These are phyloP conservation scores for Knoxia roxburghii DNA, from an alignment of 257 asterid genomes.

Conservation along the genomic window DNA sequence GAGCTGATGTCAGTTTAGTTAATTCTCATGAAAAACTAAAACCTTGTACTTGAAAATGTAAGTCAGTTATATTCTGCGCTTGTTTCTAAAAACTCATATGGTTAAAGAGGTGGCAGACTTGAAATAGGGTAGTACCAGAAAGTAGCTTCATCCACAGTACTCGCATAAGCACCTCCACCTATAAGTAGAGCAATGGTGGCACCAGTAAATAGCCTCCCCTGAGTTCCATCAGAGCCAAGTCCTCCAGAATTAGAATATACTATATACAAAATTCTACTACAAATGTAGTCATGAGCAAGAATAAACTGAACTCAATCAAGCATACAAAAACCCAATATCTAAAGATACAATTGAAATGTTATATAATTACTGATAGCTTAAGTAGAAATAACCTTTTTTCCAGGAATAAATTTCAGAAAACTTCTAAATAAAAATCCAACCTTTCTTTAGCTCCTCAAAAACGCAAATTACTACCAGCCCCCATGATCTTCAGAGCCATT, in stretches of 20 bases:
- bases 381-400: no score
- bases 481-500: neutral
- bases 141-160: slow-evolving; percentile 98
- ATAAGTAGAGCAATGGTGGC: slow-evolving; percentile 81
- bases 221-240: slow-evolving; percentile 25
- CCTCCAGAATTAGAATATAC: neutral
- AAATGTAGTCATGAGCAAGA: neutral
- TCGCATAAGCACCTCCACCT: slow-evolving; percentile 96
- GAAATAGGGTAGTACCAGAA: slow-evolving; percentile 57
- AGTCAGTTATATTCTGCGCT: neutral
- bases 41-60: neutral
- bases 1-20: neutral
- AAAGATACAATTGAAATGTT: neutral
- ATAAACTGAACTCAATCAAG: neutral
- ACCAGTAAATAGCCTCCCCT: slow-evolving; percentile 91
- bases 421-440: neutral
- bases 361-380: neutral
- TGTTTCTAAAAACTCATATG: neutral
- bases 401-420: neutral
- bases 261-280: neutral
- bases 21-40: neutral
- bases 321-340: neutral
- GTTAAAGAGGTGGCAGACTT: neutral
- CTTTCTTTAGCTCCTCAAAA: neutral
- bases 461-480: neutral